Base-by-base conservation (phyloP, 2,329 filamentous ascomycete genomes). In the Cladorrhinum sp. region DNA sequence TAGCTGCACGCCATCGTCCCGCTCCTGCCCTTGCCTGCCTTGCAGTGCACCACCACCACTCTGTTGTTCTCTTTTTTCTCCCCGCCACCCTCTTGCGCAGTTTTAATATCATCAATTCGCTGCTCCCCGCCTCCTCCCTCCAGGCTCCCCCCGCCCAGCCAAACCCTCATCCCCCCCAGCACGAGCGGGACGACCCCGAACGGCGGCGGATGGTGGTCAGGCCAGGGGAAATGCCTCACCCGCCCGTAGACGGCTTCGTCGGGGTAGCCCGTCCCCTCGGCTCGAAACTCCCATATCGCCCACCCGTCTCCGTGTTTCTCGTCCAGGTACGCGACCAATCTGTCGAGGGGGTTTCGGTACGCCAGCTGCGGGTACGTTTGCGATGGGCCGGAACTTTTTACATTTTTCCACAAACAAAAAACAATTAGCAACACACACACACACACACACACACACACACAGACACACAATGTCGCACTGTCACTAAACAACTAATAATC, bases 201-300 rank as follows among this genome's bases (percentile, higher is more conserved):
- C 0, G 95, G 95, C 57, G 95, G 95, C 2, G 95, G 95, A 73
- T 99, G 95, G 72, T 99, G 95, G 73, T 99, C 95, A 0, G 95
- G 95, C 86, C 91, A 99, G 0, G 95, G 95, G 71, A 93, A 98
- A 76, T 99, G 95, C 65, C 89, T 85, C 65, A 98, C 88, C 2
- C 93, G 84, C 33, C 86, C 83, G 73, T 96, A 92, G 1, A 99
- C 94, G 61, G 93, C 90, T 18, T 87, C 84, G 71, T 99, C 95
- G 0, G 92, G 92, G 70, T 99, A 99, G 1, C 95, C 95, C 0
- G 95, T 97, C 4, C 95, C 95, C 74, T 99, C 95, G 36, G 92
- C 95, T 51, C 95, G 88, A 69, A 99, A 99, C 76, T 99, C 95
- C 92, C 94, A 99, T 70, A 99, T 96, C 2, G 89, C 87, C 95